These are phyloP conservation scores for Hirschfeldia incana DNA, from an alignment of 345 rosid species.

Conservation along the genomic window DNA sequence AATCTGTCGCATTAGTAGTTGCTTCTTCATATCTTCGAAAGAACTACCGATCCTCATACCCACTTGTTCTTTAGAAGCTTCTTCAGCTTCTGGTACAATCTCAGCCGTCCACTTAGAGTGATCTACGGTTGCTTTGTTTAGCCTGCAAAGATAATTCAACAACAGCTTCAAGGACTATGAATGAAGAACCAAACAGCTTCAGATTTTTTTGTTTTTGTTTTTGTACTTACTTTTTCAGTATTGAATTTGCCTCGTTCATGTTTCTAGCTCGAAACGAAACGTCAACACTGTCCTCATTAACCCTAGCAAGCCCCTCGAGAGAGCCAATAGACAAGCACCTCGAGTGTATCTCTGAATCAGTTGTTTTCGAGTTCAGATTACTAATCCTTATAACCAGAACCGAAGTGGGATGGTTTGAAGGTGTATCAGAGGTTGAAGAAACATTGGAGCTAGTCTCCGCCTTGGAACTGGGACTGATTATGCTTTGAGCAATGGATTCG, in stretches of 20 bases:
- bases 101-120: slow-evolving; percentile 13
- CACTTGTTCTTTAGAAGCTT: slow-evolving; percentile 9
- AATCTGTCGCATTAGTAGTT: not conserved
- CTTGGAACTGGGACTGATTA: not conserved
- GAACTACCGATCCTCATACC: slow-evolving; percentile 9
- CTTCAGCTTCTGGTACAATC: not conserved
- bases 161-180: not conserved
- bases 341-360: slow-evolving; percentile 27
- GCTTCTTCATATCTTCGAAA: slow-evolving; percentile 14
- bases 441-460: not conserved
- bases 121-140: not conserved
- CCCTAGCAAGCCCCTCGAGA: slow-evolving; percentile 18
- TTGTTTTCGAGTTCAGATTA: slow-evolving; percentile 20
- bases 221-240: slow-evolving; percentile 14
- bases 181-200: slow-evolving; percentile 3
- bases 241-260: slow-evolving; percentile 10
- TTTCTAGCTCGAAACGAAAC: slow-evolving; percentile 18
- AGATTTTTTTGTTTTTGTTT: not conserved
- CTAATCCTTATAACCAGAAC: slow-evolving; percentile 18
- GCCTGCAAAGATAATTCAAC: not conserved
- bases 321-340: slow-evolving; percentile 10
- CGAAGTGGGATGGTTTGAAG: not conserved
- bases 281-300: slow-evolving; percentile 29
- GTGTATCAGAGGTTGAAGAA: not conserved
- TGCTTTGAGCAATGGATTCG: slow-evolving; percentile 2